Evolutionary conservation across 2,329 filamentous ascomycete species (phyloP).

Genomic region (Xenoacremonium recifei): DNA sequence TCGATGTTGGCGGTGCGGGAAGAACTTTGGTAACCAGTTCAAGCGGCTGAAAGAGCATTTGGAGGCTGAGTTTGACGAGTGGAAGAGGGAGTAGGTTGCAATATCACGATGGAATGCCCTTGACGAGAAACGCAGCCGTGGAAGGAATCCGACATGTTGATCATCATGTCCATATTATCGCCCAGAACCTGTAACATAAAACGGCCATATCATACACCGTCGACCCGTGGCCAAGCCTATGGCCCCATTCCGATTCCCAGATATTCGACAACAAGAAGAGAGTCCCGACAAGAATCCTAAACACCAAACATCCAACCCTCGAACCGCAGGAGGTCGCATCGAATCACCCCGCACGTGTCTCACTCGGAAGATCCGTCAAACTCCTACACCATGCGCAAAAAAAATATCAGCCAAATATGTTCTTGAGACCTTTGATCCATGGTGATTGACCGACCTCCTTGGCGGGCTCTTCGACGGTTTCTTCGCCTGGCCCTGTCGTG

Average conservation of each 20-base stretch:
- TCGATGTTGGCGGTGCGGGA: slow-evolving; percentile 80
- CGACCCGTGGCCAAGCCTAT: too few relatives aligned
- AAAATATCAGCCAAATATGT: slow-evolving; percentile 28
- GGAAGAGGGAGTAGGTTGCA: slow-evolving; percentile 57
- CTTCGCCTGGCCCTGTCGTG: slow-evolving; percentile 14
- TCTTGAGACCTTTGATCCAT: slow-evolving; percentile 19
- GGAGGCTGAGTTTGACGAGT: slow-evolving; percentile 69
- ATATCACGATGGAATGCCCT: too few relatives aligned
- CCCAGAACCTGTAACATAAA: neutral
- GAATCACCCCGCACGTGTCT: slow-evolving; percentile 1
- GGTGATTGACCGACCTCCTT: slow-evolving; percentile 28
- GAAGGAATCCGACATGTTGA: neutral
- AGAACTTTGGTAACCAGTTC: slow-evolving; percentile 73
- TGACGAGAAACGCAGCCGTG: neutral
- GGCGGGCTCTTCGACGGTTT: slow-evolving; percentile 8
- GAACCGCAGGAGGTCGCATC: neutral
- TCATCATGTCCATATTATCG: neutral
- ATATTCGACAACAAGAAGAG: too few relatives aligned
- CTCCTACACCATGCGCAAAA: slow-evolving; percentile 14
- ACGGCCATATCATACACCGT: neutral
- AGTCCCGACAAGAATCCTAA: too few relatives aligned
- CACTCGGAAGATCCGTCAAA: slow-evolving; percentile 10
- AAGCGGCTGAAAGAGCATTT: slow-evolving; percentile 73
- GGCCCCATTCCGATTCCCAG: too few relatives aligned
- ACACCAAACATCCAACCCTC: neutral